A percentile compares a stretch with the other conserved stretches of the same genome.
Conservation (phyloP, 768 basidiomycete genomes). For the Serendipita sp. region DNA sequence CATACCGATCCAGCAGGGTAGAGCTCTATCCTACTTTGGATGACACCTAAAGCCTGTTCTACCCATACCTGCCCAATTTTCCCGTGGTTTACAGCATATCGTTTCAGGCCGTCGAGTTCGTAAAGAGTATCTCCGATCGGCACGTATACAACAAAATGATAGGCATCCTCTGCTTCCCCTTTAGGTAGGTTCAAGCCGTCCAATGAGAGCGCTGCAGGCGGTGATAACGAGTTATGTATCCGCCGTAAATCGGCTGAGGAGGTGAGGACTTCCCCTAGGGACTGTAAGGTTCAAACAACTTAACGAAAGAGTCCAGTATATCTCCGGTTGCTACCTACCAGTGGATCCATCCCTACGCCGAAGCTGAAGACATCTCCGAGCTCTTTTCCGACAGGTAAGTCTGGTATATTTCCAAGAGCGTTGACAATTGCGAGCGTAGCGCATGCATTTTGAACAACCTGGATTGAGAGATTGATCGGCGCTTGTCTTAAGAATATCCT, state of each 20-base stretch:
- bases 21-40: conserved; percentile 75
- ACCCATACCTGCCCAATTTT: conserved; percentile 31
- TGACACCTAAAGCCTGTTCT: conserved; percentile 31
- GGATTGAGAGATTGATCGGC: not conserved
- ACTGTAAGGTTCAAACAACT: conserved; percentile 17
- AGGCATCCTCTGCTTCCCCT: conserved; percentile 61
- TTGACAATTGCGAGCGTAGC: conserved; percentile 91
- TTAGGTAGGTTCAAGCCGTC: conserved; percentile 63
- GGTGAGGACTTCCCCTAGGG: conserved; percentile 62
- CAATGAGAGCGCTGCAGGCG: conserved; percentile 73
- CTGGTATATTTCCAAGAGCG: conserved; percentile 67
- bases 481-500: not conserved
- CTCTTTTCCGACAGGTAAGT: conserved; percentile 44
- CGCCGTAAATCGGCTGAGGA: conserved; percentile 66
- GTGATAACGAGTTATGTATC: conserved; percentile 86
- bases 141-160: conserved; percentile 91
- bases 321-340: conserved; percentile 18
- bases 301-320: not conserved
- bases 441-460: conserved; percentile 91
- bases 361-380: conserved; percentile 62
- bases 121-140: conserved; percentile 72
- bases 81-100: conserved; percentile 68
- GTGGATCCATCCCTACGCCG: conserved; percentile 72
- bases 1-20: conserved; percentile 80
- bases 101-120: conserved; percentile 85